A percentile compares a stretch with the other conserved stretches of the same genome.
Evolutionary conservation across 2,329 filamentous ascomycete genomes (phyloP).

Genomic region (Neonectria faginata): DNA sequence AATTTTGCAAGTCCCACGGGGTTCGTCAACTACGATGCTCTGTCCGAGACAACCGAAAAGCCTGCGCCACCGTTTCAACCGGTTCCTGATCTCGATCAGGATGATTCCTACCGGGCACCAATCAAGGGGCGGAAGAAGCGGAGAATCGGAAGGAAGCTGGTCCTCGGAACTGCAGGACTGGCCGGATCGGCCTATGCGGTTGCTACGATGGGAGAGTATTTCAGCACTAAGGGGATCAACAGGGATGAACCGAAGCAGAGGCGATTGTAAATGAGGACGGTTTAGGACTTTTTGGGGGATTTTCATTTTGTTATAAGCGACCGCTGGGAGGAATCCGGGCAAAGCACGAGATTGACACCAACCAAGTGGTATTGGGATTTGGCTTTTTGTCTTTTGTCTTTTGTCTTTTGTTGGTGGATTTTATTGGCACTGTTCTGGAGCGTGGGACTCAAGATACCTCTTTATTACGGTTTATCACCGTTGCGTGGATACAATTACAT

Average conservation of each 20-base stretch:
- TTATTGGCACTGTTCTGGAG: not conserved
- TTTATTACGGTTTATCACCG: conserved; percentile 9
- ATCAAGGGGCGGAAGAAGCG: conserved; percentile 52
- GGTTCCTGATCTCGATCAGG: conserved; percentile 57
- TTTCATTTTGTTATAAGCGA: not conserved
- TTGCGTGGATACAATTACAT: conserved; percentile 2
- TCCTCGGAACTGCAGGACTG: conserved; percentile 66
- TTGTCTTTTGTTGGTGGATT: not conserved
- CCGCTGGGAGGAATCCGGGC: not conserved
- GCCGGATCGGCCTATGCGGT: conserved; percentile 68
- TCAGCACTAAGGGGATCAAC: conserved; percentile 58
- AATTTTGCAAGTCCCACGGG: conserved; percentile 74
- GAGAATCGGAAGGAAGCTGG: conserved; percentile 59
- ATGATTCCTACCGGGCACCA: conserved; percentile 58
- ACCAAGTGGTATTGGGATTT: not conserved
- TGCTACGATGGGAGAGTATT: conserved; percentile 69
- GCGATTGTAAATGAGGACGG: conserved; percentile 43
- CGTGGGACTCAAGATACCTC: conserved; percentile 15
- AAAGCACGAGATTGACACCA: not conserved
- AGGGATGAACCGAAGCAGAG: conserved; percentile 54
- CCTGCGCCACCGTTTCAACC: conserved; percentile 52
- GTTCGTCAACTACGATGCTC: conserved; percentile 71
- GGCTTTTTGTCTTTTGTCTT: not conserved
- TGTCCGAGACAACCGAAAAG: conserved; percentile 46
- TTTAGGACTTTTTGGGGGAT: not conserved